A percentile compares a stretch with the other conserved stretches of the same genome.
Conservation (phyloP, 768 basidiomycete genomes). For the Steccherinum ochraceum region DNA sequence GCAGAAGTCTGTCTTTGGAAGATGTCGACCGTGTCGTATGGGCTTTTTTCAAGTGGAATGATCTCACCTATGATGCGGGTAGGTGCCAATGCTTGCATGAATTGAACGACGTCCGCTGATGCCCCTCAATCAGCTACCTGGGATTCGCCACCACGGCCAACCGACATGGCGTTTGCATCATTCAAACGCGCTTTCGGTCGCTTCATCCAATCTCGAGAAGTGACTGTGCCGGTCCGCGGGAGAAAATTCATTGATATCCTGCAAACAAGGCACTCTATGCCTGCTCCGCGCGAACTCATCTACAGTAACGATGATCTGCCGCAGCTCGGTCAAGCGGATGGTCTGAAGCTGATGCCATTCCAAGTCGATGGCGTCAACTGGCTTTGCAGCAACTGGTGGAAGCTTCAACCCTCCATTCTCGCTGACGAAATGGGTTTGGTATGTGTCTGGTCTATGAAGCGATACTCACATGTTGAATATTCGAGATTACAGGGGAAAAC, state of each 20-base stretch:
- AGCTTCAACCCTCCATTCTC: slow-evolving; percentile 75
- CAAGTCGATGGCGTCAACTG: slow-evolving; percentile 84
- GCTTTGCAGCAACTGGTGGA: slow-evolving; percentile 88
- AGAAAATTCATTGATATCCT: slow-evolving; percentile 33
- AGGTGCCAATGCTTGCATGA: too few species aligned
- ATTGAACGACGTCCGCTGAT: too few species aligned
- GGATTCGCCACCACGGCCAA: slow-evolving; percentile 76
- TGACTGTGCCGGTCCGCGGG: slow-evolving; percentile 50
- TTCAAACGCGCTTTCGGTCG: slow-evolving; percentile 63
- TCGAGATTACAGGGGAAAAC: slow-evolving; percentile 68
- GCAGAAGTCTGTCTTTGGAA: slow-evolving; percentile 34
- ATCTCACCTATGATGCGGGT: slow-evolving; percentile 92
- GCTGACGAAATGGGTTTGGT: slow-evolving; percentile 98
- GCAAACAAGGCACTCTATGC: neutral
- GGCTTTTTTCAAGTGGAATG: slow-evolving; percentile 91
- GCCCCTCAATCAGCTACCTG: slow-evolving; percentile 67
- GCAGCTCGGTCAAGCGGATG: slow-evolving; percentile 56
- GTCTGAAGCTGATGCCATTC: slow-evolving; percentile 78
- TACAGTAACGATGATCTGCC: slow-evolving; percentile 51
- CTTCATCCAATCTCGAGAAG: slow-evolving; percentile 56
- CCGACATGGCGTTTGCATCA: slow-evolving; percentile 50
- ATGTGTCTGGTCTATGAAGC: too few species aligned
- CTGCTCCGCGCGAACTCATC: slow-evolving; percentile 50
- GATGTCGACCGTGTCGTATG: slow-evolving; percentile 64
- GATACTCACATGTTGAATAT: neutral